phyloP scores from a whole-genome alignment of 164 flowering plant genomes.

The Dillenia suffruticosa region DNA sequence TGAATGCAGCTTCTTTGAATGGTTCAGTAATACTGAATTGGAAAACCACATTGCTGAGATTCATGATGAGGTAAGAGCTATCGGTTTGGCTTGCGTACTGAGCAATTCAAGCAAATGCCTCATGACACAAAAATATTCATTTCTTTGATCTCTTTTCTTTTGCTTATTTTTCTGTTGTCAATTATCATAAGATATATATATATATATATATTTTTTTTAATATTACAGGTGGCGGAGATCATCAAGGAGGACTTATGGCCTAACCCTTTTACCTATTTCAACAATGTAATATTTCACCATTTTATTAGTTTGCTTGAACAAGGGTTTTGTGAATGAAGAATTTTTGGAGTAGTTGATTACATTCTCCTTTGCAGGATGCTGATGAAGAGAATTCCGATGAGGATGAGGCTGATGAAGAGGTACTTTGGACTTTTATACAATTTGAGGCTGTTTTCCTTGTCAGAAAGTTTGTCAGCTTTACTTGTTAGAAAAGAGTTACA shows the following conservation, averaged over 20 bases:
- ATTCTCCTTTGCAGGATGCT: conserved; percentile 42
- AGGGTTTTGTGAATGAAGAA: background rate
- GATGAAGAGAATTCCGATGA: conserved; percentile 66
- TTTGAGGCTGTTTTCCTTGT: background rate
- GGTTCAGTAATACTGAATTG: conserved; percentile 51
- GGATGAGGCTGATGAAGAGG: conserved; percentile 50
- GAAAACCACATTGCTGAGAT: conserved; percentile 44
- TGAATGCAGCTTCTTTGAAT: conserved; percentile 66
- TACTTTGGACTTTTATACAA: conserved; percentile 6
- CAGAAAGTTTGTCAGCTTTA: no score
- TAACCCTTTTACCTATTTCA: conserved; percentile 77
- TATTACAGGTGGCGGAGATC: conserved; percentile 67
- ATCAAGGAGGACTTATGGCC: conserved; percentile 92
- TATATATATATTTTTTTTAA: background rate
- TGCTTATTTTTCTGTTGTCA: background rate
- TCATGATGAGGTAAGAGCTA: conserved; percentile 57
- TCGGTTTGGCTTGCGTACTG: background rate
- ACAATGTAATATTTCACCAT: conserved; percentile 42
- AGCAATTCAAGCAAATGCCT: background rate
- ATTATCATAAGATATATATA: background rate
- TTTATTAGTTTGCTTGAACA: background rate
- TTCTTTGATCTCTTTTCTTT: background rate
- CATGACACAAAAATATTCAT: background rate
- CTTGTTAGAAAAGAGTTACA: background rate
- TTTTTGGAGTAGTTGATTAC: background rate